phyloP scores from a whole-genome alignment of 1,284 basidiomycete genomes.

The Puccinia hordei region DNA sequence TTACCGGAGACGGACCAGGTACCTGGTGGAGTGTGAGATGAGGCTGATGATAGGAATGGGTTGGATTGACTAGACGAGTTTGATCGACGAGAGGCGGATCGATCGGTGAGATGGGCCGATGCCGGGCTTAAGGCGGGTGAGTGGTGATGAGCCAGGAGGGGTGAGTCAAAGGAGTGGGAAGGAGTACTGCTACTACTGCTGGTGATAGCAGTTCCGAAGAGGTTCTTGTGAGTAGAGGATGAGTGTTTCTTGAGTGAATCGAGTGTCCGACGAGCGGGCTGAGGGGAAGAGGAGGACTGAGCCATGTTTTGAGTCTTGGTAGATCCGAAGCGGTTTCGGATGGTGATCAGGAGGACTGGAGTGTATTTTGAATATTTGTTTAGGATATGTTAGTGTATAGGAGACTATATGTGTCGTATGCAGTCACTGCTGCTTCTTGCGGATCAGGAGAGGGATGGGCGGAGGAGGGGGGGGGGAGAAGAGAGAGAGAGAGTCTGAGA shows the following conservation, averaged over 20 bases:
- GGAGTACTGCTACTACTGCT: background rate
- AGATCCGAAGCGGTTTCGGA: background rate
- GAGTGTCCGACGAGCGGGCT: conserved; percentile 1
- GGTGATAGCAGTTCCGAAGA: background rate
- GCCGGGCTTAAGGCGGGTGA: conserved; percentile 4
- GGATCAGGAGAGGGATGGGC: no score
- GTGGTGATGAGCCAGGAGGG: background rate
- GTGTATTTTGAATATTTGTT: no score
- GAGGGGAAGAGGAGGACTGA: background rate
- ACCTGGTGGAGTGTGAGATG: conserved; percentile 23
- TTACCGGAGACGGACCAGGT: conserved; percentile 41
- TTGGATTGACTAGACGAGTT: conserved; percentile 9
- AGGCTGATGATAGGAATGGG: background rate
- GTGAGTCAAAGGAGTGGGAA: background rate
- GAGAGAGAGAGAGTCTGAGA: no score
- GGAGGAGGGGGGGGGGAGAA: no score
- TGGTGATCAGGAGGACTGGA: no score
- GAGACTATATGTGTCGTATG: no score
- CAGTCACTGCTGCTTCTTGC: no score
- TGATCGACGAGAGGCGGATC: conserved; percentile 17
- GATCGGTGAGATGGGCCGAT: background rate
- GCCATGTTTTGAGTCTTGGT: background rate
- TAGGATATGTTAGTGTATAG: no score
- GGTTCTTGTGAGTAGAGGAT: background rate
- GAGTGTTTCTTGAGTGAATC: conserved; percentile 16